Evolutionary conservation across 129 eudicot species (phyloP).

Genomic region (Centaurea solstitialis): DNA sequence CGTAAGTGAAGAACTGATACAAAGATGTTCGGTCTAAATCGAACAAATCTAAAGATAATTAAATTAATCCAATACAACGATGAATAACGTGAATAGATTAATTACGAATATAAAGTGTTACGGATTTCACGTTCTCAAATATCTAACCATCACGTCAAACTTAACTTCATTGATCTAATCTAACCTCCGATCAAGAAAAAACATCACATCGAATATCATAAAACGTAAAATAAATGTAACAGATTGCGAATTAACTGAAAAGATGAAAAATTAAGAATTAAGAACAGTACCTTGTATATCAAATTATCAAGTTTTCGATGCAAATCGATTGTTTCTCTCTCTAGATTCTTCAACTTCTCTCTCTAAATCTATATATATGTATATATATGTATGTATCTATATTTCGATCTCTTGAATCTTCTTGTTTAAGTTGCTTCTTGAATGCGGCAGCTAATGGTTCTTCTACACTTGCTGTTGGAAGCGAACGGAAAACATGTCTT

Average conservation of each 20-base stretch:
- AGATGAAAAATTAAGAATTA: not conserved
- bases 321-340: conserved; percentile 15
- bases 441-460: not conserved
- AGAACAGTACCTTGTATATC: conserved; percentile 17
- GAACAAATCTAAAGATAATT: not conserved
- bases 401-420: not conserved
- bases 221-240: not conserved
- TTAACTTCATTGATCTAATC: not conserved
- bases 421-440: conserved; percentile 15
- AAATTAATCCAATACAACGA: not conserved
- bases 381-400: not conserved
- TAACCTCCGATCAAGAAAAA: not conserved
- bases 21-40: not conserved
- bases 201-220: not conserved
- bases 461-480: conserved; percentile 9
- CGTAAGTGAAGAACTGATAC: not conserved
- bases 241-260: not conserved
- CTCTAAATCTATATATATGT: not conserved
- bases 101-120: not conserved
- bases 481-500: not conserved
- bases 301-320: not conserved
- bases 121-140: not conserved
- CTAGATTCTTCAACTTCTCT: not conserved
- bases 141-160: not conserved
- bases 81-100: not conserved